phyloP scores from a whole-genome alignment of 495 filamentous ascomycete genomes.

The Penicillium lividum region DNA sequence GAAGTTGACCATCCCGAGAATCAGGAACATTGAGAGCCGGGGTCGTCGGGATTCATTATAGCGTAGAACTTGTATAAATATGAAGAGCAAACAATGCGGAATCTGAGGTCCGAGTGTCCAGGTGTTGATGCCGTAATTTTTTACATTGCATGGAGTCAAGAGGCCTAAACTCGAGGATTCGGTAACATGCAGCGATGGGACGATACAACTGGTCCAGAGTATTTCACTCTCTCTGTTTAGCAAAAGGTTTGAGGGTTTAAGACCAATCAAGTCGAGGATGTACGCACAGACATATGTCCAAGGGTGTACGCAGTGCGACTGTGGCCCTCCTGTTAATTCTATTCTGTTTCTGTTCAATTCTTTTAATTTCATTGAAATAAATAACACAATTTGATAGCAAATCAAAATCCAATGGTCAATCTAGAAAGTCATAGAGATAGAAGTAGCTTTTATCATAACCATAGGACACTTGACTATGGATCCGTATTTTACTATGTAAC shows the following conservation, averaged over 20 bases:
- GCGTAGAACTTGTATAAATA: too few relatives aligned
- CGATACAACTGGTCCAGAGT: slow-evolving; percentile 16
- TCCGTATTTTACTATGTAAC: background rate
- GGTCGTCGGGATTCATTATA: too few relatives aligned
- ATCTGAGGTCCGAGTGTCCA: too few relatives aligned
- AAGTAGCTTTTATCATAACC: background rate
- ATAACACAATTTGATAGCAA: background rate
- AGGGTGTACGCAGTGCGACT: slow-evolving; percentile 1
- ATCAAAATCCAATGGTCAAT: background rate
- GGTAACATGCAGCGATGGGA: slow-evolving; percentile 23
- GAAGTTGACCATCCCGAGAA: background rate
- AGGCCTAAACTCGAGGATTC: slow-evolving; percentile 4
- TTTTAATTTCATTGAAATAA: too few relatives aligned
- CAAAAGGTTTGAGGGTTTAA: slow-evolving; percentile 8
- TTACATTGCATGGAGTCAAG: background rate
- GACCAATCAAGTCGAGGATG: slow-evolving; percentile 15
- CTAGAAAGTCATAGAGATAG: background rate
- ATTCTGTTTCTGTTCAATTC: too few relatives aligned
- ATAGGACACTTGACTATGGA: background rate
- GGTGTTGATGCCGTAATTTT: too few relatives aligned
- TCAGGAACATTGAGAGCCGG: background rate
- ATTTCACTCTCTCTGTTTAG: background rate
- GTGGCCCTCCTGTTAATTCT: background rate
- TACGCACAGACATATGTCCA: slow-evolving; percentile 1
- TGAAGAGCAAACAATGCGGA: too few relatives aligned